Percentiles rank a stretch among this genome's conserved stretches.
These are phyloP conservation scores for Schizosaccharomyces lindneri DNA, from an alignment of 805 yeast genomes.

Conservation along the genomic window DNA sequence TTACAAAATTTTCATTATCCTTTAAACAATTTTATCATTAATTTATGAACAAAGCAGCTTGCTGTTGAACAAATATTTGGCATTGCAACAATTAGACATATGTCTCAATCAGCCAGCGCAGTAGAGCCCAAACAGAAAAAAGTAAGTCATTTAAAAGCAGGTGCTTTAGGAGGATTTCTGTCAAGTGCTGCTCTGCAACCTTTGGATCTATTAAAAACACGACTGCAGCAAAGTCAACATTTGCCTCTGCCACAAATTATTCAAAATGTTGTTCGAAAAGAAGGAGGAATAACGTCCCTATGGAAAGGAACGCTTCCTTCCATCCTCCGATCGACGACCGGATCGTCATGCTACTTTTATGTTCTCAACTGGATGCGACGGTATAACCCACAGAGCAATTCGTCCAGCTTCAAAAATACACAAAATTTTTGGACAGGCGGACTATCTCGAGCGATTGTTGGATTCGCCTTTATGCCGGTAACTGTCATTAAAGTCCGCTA, in stretches of 20 bases:
- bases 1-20: too few species aligned
- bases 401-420: conserved; percentile 47
- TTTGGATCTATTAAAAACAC: conserved; percentile 63
- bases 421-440: conserved; percentile 63
- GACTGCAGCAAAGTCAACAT: conserved; percentile 37
- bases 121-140: too few species aligned
- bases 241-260: not conserved
- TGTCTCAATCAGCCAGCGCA: too few species aligned
- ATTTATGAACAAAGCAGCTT: too few species aligned
- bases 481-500: conserved; percentile 73
- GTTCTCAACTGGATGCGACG: conserved; percentile 35
- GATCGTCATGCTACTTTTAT: conserved; percentile 68
- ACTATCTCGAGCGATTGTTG: conserved; percentile 54
- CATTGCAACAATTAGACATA: too few species aligned
- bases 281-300: conserved; percentile 15
- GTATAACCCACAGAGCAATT: conserved; percentile 11
- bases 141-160: not conserved
- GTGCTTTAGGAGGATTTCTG: conserved; percentile 29
- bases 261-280: not conserved
- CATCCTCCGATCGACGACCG: conserved; percentile 68
- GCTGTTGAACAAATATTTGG: too few species aligned
- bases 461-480: conserved; percentile 78
- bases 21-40: too few species aligned
- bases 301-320: conserved; percentile 94
- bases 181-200: conserved; percentile 71